Evolutionary conservation across 2,329 filamentous ascomycete genomes (phyloP).

Genomic region (Penicillium sp.): DNA sequence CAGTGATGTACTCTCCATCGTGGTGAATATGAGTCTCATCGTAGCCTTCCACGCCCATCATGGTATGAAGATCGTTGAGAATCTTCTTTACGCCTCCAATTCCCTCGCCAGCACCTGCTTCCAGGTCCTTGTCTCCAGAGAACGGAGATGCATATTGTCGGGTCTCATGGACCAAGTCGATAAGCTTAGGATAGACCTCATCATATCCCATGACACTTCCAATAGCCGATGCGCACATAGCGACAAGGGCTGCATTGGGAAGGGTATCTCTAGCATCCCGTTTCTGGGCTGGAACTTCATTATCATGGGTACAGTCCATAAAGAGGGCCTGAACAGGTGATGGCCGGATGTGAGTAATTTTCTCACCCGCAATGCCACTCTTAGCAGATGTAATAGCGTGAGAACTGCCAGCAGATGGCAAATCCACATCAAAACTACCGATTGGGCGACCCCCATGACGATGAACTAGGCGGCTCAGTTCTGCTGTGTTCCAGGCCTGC

Average conservation of each 20-base stretch:
- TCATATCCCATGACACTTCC: constrained; percentile 99
- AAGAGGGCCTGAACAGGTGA: constrained; percentile 90
- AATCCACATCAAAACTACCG: constrained; percentile 94
- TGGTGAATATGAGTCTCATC: constrained; percentile 97
- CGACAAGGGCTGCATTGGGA: constrained; percentile 89
- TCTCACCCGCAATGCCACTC: constrained; percentile 53
- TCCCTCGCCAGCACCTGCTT: constrained; percentile 69
- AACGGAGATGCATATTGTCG: constrained; percentile 79
- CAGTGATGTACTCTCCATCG: constrained; percentile 93
- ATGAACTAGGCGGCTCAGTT: constrained; percentile 90
- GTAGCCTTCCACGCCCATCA: constrained; percentile 95
- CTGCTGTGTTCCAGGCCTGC: constrained; percentile 95
- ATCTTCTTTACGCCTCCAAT: constrained; percentile 91
- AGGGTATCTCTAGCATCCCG: constrained; percentile 91
- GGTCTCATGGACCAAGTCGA: constrained; percentile 92
- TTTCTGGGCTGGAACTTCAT: constrained; percentile 94
- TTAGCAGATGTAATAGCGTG: constrained; percentile 41
- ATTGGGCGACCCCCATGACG: constrained; percentile 92
- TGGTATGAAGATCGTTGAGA: constrained; percentile 89
- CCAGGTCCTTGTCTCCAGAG: constrained; percentile 59
- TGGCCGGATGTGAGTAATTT: constrained; percentile 81
- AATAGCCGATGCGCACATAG: constrained; percentile 92
- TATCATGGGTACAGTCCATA: constrained; percentile 99
- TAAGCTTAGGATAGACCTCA: constrained; percentile 88
- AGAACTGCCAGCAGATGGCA: constrained; percentile 69